Evolutionary conservation across 257 asterid species (phyloP), one percentile per base, ranked within the genome.

Genomic region (Thymus mandschuricus): DNA sequence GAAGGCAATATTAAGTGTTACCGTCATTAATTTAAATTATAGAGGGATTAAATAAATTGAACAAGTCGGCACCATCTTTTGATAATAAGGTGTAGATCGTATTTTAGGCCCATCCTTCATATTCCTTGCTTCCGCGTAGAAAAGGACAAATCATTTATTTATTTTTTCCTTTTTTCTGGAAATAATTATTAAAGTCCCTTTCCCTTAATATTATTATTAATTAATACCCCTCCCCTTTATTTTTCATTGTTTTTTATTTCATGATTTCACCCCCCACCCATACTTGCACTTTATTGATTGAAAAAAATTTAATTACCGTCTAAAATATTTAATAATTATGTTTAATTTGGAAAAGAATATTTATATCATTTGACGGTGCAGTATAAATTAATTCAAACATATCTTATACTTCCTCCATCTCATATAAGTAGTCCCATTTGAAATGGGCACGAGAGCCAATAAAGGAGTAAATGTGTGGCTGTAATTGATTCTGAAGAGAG

Each of bases 101-200:
- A 21, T 5, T 52, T 52, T 28, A 29, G 8, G 8, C 43, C 9
- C 40, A 11, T 5, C 6, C 43, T 31, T 44, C 21, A 59, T 60
- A 68, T 50, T 60, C 72, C 29, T 73, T 49, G 66, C 75, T 54
- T 60, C 65, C 46, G 44, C 40, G 27, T 46, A 38, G 52, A 56
- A 57, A 52, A 75, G 54, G 41, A 52, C 66, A 4, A 57, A 28
- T 8, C 44, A 57, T 3, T 44, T 38, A 64, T 13, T 29, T 48
- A 5, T 13, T 1, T 12, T 12, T 60, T n/a, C 2, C 43, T 44
- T 10, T 62, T 9, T 40, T 8, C 8, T 41, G 50, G 35, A 62
- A 59, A 59, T 33, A 6, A 13, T 10, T 3, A 10, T 5, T 57
- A 31, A 57, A 11, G 60, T 55, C 3, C 31, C 9, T 10, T 57